Base-by-base conservation (phyloP, 2,329 filamentous ascomycete species). In the Colletotrichum acutatum region DNA sequence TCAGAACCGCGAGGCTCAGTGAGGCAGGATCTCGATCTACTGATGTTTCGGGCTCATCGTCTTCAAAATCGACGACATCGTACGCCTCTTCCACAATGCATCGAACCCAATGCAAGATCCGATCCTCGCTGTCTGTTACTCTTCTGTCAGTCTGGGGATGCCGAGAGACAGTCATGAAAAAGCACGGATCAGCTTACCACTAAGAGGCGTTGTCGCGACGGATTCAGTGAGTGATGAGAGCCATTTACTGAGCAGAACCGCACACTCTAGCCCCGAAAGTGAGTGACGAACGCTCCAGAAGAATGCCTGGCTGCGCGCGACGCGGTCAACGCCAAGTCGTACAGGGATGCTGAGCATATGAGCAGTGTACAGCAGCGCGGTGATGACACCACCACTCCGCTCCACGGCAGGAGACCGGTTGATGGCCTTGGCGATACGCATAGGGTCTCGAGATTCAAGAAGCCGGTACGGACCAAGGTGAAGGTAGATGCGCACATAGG, bases 231-330 rank as follows among this genome's bases (percentile, higher is more conserved):
- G 62, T 73, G 78, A 76, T 52, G 78, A 71, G 57, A 86, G 79
- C 85, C 86, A 87, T 72, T 89, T 90, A 16, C 86, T 86, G 0
- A 90, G 78, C 3, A 90, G 78, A 0, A 90, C 84, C 0, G 87
- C 87, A 24, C 87, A 89, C 75, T 90, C 88, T 0, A 90, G 80
- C 1, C 86, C 86, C 4, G 86, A 88, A 0, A 90, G 80, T 0
- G 87, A 87, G 65, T 90, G 88, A n/a, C 89, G 83, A 2, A 89
- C 87, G 5, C 86, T 88, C 88, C 88, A 90, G 60, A 89, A 86
- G 57, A 89, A 87, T 0, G 87, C 86, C 63, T 90, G 87, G 19
- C 86, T 90, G 19, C 86, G 81, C 0, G 87, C 87, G 0, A 90
- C 88, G 16, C 86, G 84, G 64, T 88, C 86, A 19, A 90, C 85